Conservation (phyloP, 2,329 filamentous ascomycete species). For the Trichothecium roseum region DNA sequence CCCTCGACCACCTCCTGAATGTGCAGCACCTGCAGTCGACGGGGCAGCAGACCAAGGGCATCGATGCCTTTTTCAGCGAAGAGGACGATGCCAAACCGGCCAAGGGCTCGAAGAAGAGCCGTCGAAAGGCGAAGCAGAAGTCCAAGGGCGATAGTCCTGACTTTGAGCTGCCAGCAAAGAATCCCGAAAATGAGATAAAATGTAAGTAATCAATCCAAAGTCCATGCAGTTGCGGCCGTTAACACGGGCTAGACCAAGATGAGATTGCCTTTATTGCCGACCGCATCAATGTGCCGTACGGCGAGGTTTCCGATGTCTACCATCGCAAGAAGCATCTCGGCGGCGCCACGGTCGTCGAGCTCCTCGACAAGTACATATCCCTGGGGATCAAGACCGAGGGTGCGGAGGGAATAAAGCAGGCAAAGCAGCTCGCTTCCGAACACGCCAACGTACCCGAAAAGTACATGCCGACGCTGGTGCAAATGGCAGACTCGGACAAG, state of each 20-base stretch:
- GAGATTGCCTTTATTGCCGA: slow-evolving; percentile 34
- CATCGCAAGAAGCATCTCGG: slow-evolving; percentile 24
- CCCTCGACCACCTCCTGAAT: slow-evolving; percentile 74
- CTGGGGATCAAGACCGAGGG: slow-evolving; percentile 23
- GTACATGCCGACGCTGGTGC: slow-evolving; percentile 31
- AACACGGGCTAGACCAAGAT: slow-evolving; percentile 17
- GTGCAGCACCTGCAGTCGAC: slow-evolving; percentile 65
- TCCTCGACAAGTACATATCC: slow-evolving; percentile 31
- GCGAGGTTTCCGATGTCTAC: slow-evolving; percentile 30
- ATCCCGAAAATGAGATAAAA: slow-evolving; percentile 14
- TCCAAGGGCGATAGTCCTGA: background rate
- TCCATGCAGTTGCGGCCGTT: background rate
- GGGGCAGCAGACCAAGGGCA: slow-evolving; percentile 53
- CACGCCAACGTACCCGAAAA: slow-evolving; percentile 30
- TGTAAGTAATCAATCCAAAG: slow-evolving; percentile 12
- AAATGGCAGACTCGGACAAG: slow-evolving; percentile 23
- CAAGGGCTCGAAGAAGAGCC: slow-evolving; percentile 26
- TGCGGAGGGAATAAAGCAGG: slow-evolving; percentile 15
- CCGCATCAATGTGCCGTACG: slow-evolving; percentile 27
- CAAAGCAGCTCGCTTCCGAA: slow-evolving; percentile 23
- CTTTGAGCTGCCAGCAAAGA: slow-evolving; percentile 2
- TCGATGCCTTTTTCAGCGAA: slow-evolving; percentile 69
- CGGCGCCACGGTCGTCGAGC: slow-evolving; percentile 27
- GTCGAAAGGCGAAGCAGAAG: slow-evolving; percentile 21
- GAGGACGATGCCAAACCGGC: slow-evolving; percentile 24